A percentile compares a stretch with the other conserved stretches of the same genome.
Conservation (phyloP, 805 yeast species). For the Candida silvicultrix region DNA sequence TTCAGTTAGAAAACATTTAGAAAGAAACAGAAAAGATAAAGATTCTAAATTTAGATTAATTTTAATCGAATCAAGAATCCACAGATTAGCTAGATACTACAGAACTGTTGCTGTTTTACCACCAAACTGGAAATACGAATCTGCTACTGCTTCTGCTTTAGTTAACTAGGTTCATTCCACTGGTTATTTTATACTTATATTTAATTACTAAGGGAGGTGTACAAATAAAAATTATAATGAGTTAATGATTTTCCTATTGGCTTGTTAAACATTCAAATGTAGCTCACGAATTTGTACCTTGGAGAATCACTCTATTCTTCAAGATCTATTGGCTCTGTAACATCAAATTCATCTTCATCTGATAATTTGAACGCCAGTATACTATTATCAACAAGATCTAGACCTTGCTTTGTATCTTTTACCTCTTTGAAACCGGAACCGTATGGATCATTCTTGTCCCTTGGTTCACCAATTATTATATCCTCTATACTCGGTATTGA, state of each 20-base stretch:
- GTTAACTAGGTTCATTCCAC: constrained; percentile 68
- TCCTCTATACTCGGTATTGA: constrained; percentile 9
- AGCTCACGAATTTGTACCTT: too few species aligned
- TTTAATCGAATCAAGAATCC: constrained; percentile 99
- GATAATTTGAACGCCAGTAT: constrained; percentile 15
- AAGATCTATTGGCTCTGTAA: constrained; percentile 4
- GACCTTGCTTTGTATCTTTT: constrained; percentile 4
- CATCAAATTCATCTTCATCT: constrained; percentile 12
- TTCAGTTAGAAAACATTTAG: constrained; percentile 99
- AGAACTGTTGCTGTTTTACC: constrained; percentile 98
- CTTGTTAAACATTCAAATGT: too few species aligned
- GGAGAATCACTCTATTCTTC: constrained; percentile 12
- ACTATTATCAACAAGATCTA: constrained; percentile 10
- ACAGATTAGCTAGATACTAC: constrained; percentile 99
- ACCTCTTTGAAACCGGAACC: constrained; percentile 15
- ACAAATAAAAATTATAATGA: constrained; percentile 1
- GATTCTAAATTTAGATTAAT: constrained; percentile 99
- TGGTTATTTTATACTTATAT: constrained; percentile 10
- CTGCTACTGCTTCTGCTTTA: constrained; percentile 99
- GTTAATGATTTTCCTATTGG: constrained; percentile 4
- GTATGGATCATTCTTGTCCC: constrained; percentile 13
- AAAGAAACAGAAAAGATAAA: constrained; percentile 99
- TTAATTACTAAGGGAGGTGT: constrained; percentile 12
- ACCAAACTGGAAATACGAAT: constrained; percentile 99
- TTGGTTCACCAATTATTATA: constrained; percentile 14